Percentiles rank a stretch among this genome's conserved stretches.
phyloP scores from a whole-genome alignment of 305 asterid genomes.

The Plantago rigida region DNA sequence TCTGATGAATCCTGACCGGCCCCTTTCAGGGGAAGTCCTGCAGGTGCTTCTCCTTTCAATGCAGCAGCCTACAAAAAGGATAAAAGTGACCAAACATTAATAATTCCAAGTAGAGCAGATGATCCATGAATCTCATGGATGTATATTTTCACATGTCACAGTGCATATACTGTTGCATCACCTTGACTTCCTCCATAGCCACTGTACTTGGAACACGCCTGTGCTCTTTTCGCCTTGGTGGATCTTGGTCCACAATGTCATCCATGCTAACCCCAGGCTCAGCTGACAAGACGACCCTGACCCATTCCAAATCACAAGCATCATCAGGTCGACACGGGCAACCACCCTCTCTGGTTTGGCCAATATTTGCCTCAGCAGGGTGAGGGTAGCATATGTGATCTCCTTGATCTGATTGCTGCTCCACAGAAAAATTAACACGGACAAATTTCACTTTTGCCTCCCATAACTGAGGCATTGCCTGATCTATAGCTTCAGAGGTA shows the following conservation, averaged over 20 bases:
- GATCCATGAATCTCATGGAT: slow-evolving; percentile 9
- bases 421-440: slow-evolving; percentile 75
- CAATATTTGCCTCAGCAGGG: slow-evolving; percentile 29
- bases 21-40: slow-evolving; percentile 96
- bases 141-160: slow-evolving; percentile 7
- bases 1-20: slow-evolving; percentile 99
- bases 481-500: slow-evolving; percentile 96
- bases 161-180: slow-evolving; percentile 27
- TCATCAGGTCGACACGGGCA: slow-evolving; percentile 40
- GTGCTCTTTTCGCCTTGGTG: slow-evolving; percentile 82
- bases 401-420: slow-evolving; percentile 40
- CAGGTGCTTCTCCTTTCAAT: slow-evolving; percentile 99
- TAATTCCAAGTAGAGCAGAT: slow-evolving; percentile 16
- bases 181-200: slow-evolving; percentile 99
- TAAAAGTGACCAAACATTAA: slow-evolving; percentile 16
- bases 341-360: slow-evolving; percentile 35
- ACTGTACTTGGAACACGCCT: slow-evolving; percentile 99
- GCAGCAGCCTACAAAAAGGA: slow-evolving; percentile 80
- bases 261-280: slow-evolving; percentile 98
- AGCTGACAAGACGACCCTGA: slow-evolving; percentile 76
- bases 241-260: slow-evolving; percentile 86
- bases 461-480: slow-evolving; percentile 92
- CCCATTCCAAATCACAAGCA: slow-evolving; percentile 52
- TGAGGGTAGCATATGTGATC: slow-evolving; percentile 25
- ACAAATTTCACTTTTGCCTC: slow-evolving; percentile 92